Conservation (phyloP, 2,329 filamentous ascomycete genomes). For the Atkinsonella texensis region DNA sequence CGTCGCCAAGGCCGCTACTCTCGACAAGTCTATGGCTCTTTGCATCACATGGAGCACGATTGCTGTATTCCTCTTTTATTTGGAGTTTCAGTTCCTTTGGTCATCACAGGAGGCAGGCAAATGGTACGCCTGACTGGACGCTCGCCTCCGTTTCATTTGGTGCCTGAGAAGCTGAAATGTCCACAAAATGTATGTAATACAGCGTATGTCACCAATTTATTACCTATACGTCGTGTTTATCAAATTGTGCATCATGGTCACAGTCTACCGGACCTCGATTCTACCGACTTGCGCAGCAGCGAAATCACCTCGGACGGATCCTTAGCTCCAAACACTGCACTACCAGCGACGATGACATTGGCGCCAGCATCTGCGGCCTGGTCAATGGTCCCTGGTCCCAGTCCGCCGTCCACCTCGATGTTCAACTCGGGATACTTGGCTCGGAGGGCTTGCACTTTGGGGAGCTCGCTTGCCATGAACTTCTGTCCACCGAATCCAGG, state of each 20-base stretch:
- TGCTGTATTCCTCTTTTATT: neutral
- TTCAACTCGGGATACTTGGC: conserved; percentile 80
- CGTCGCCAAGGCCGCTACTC: too few species aligned
- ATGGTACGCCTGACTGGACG: too few species aligned
- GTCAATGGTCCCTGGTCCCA: conserved; percentile 81
- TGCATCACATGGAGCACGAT: neutral
- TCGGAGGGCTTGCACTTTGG: conserved; percentile 80
- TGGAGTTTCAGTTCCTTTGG: neutral
- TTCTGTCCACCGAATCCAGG: conserved; percentile 97
- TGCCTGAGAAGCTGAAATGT: too few species aligned
- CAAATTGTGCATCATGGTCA: conserved; percentile 10
- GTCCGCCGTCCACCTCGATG: conserved; percentile 92
- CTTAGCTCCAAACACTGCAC: conserved; percentile 85
- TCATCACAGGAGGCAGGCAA: too few species aligned
- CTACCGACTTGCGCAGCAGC: conserved; percentile 68
- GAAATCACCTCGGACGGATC: conserved; percentile 79
- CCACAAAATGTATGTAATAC: too few species aligned
- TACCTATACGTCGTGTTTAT: neutral
- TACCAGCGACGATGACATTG: conserved; percentile 96
- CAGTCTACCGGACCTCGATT: conserved; percentile 39
- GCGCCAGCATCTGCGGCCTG: conserved; percentile 90
- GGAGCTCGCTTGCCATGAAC: conserved; percentile 92
- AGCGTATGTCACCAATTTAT: neutral
- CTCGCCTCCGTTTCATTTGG: too few species aligned
- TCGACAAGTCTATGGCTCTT: too few species aligned